These are phyloP conservation scores for Saussurea involucrata DNA, from an alignment of 129 eudicot genomes.

Conservation along the genomic window DNA sequence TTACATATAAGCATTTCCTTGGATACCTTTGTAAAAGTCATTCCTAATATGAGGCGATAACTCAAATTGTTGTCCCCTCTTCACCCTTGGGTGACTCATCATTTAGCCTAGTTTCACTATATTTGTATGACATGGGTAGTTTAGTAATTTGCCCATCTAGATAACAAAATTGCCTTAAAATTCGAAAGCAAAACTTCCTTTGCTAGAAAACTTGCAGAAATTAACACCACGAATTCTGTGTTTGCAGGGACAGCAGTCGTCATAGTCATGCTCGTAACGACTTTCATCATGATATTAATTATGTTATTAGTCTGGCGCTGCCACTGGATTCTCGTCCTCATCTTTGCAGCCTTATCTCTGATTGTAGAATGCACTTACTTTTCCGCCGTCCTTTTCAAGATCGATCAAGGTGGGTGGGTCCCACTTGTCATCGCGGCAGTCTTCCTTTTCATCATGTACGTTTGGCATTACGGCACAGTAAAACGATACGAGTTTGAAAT, in stretches of 20 bases:
- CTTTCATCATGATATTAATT: slow-evolving; percentile 75
- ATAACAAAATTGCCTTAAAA: no score
- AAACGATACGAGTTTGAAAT: slow-evolving; percentile 88
- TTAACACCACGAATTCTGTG: background rate
- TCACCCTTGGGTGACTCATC: no score
- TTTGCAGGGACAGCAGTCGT: slow-evolving; percentile 90
- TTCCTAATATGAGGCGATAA: no score
- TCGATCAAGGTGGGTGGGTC: slow-evolving; percentile 97
- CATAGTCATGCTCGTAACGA: slow-evolving; percentile 87
- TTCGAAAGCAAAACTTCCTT: no score
- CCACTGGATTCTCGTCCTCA: slow-evolving; percentile 82
- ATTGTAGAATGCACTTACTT: slow-evolving; percentile 76
- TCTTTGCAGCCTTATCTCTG: slow-evolving; percentile 62
- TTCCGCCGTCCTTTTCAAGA: slow-evolving; percentile 80
- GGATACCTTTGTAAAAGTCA: no score
- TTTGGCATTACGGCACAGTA: slow-evolving; percentile 92
- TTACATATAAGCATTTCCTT: background rate
- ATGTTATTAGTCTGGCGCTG: slow-evolving; percentile 91
- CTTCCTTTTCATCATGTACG: slow-evolving; percentile 78
- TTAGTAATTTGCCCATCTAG: no score
- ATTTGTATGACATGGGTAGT: no score
- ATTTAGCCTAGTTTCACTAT: no score
- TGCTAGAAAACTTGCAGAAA: background rate
- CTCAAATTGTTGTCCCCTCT: no score
- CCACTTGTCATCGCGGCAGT: slow-evolving; percentile 87